Conservation (phyloP, 495 filamentous ascomycete species). For the Podospora pseudocomata region DNA sequence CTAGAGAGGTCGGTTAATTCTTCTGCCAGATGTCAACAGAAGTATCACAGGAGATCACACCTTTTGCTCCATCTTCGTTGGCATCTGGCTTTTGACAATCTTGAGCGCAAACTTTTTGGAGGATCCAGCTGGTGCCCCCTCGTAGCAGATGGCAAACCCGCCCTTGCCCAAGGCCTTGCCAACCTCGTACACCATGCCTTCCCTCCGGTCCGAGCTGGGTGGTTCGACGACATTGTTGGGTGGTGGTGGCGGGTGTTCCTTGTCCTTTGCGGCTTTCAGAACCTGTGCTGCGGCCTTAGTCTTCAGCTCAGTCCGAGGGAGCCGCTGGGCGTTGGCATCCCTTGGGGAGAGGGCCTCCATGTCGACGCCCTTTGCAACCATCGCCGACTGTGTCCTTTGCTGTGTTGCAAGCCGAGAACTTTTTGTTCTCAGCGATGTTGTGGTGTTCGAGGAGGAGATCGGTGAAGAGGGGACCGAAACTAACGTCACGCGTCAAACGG, state of each 20-base stretch:
- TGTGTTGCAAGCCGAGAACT: not conserved
- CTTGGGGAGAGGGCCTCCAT: conserved; percentile 72
- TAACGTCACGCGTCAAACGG: not conserved
- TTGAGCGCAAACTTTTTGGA: conserved; percentile 76
- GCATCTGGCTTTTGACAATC: conserved; percentile 87
- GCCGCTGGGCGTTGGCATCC: conserved; percentile 59
- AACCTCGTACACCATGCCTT: conserved; percentile 74
- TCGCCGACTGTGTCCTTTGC: not conserved
- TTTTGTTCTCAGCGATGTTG: not conserved
- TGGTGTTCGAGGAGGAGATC: not conserved
- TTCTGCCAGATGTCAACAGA: not conserved
- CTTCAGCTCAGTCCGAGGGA: conserved; percentile 48
- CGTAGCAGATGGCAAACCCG: conserved; percentile 89
- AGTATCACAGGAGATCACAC: conserved; percentile 41
- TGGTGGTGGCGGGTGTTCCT: conserved; percentile 72
- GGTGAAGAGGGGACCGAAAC: not conserved
- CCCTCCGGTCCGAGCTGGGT: conserved; percentile 52
- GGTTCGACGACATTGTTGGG: conserved; percentile 76
- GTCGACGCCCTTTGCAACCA: conserved; percentile 40
- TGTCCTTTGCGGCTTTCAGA: conserved; percentile 56
- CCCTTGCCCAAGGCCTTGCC: conserved; percentile 87
- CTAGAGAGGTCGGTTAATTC: conserved; percentile 49
- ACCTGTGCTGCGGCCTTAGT: conserved; percentile 48
- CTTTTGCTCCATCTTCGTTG: conserved; percentile 79
- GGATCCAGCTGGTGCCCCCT: conserved; percentile 62